These are phyloP conservation scores for Knoxia roxburghii DNA, from an alignment of 257 asterid genomes.

Conservation along the genomic window DNA sequence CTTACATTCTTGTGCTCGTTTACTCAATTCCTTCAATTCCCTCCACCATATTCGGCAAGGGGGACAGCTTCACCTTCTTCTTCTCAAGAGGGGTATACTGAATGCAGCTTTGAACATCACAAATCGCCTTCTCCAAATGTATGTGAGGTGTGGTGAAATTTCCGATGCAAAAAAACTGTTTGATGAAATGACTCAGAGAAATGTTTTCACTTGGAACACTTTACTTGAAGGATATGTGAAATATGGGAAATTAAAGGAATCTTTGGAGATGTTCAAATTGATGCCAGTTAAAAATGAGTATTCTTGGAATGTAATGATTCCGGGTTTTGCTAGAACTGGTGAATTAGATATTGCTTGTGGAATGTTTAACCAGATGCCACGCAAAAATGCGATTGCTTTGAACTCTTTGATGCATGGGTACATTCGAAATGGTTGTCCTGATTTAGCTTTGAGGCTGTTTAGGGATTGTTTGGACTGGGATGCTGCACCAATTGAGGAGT, in stretches of 20 bases:
- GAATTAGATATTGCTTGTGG: constrained; percentile 43
- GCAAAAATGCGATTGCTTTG: constrained; percentile 55
- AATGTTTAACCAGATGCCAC: constrained; percentile 59
- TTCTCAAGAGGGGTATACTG: constrained; percentile 66
- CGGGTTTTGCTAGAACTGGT: constrained; percentile 45
- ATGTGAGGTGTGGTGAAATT: constrained; percentile 45
- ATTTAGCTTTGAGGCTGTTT: constrained; percentile 45
- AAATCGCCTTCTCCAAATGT: constrained; percentile 80
- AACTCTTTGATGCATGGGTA: constrained; percentile 68
- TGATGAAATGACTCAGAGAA: constrained; percentile 66
- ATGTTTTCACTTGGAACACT: constrained; percentile 64
- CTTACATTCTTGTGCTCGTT: too few relatives aligned
- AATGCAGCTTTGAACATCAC: constrained; percentile 48
- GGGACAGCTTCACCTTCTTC: constrained; percentile 61
- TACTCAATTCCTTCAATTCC: constrained; percentile 22
- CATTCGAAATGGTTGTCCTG: constrained; percentile 43
- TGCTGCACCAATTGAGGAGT: constrained; percentile 20
- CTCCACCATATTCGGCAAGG: constrained; percentile 18
- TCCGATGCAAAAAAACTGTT: constrained; percentile 50
- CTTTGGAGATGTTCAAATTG: constrained; percentile 33
- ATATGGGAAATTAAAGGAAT: constrained; percentile 23
- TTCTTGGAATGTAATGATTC: constrained; percentile 67
- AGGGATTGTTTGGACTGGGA: constrained; percentile 41
- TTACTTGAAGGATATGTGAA: constrained; percentile 69
- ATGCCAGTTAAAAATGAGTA: constrained; percentile 55